A percentile compares a stretch with the other conserved stretches of the same genome.
phyloP scores from a whole-genome alignment of 2,329 filamentous ascomycete genomes.

The Apiospora aurea region DNA sequence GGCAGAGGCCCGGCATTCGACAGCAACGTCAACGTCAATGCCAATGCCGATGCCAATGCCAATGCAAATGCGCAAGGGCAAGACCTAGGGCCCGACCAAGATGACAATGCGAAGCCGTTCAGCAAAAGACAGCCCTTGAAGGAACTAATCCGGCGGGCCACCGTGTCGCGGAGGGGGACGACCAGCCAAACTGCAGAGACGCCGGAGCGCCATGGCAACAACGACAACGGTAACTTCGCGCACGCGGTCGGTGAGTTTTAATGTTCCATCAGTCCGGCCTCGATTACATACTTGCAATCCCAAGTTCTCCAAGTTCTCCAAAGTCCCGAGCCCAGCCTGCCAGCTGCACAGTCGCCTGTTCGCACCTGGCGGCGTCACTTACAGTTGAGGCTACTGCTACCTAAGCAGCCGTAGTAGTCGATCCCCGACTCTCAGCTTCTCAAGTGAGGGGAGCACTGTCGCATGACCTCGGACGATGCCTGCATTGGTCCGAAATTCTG shows the following conservation, averaged over 20 bases:
- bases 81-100: neutral
- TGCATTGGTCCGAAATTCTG: conserved; percentile 24
- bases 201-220: neutral
- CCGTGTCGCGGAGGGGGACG: conserved; percentile 2
- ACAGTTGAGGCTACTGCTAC: conserved; percentile 17
- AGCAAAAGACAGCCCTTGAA: conserved; percentile 15
- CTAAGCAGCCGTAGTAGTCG: neutral
- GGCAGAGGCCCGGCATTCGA: neutral
- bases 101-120: neutral
- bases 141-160: conserved; percentile 11
- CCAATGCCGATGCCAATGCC: too few relatives aligned
- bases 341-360: conserved; percentile 23
- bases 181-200: conserved; percentile 6
- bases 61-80: neutral
- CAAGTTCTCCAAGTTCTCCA: neutral
- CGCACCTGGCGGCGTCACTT: conserved; percentile 21
- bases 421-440: conserved; percentile 26
- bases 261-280: conserved; percentile 12
- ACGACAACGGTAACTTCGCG: conserved; percentile 7
- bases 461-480: conserved; percentile 30
- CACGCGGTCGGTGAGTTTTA: conserved; percentile 4
- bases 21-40: neutral
- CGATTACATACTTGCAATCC: neutral
- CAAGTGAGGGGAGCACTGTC: conserved; percentile 30
- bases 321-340: neutral